Base-by-base conservation (phyloP, 2,329 filamentous ascomycete species). In the Talaromyces islandicus region DNA sequence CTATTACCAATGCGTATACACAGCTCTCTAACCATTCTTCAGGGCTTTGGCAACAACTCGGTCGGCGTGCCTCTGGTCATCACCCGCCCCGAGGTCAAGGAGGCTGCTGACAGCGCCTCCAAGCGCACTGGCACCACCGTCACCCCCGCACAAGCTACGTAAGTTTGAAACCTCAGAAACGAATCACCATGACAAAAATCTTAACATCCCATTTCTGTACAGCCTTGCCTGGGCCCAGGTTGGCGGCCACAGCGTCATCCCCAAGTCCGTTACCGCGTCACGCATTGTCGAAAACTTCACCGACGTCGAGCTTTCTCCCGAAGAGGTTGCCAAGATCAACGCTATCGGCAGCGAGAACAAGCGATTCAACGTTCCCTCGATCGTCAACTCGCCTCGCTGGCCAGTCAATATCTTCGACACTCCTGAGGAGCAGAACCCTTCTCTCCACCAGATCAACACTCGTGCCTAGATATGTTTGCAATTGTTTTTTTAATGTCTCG, bases 51-150 rank as follows among this genome's bases (percentile, higher is more conserved):
- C 14, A 84, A 83, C 73, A 85, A 83, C 71, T 75, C 75, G 54
- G 72, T 86, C 4, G 84, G 85, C 52, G 83, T 85, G 12, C 87
- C 88, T 57, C 78, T 89, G 61, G 78, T 89, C 67, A 81, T 83
- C 63, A 84, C 85, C 60, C 86, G 84, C 70, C 81, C 84, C 1
- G 81, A 87, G 38, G 76, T 87, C 56, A 81, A 85, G 73, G 77
- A 89, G 57, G 85, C 89, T 21, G 82, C 87, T 72, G 85, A 86
- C 76, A 83, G 85, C 67, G 73, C 69, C 59, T 64, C 71, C 57
- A 68, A 72, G 67, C 68, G 73, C 41, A 70, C 70, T 41, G 71
- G 73, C 50, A 64, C 65, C 30, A 63, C 67, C 38, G 73, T 75
- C 60, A 71, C 65, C 58, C 69, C 69, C 29, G 73, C 73, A 52